Evolutionary conservation across 1,284 basidiomycete species (phyloP).

Genomic region (Rhodotorula sp.): DNA sequence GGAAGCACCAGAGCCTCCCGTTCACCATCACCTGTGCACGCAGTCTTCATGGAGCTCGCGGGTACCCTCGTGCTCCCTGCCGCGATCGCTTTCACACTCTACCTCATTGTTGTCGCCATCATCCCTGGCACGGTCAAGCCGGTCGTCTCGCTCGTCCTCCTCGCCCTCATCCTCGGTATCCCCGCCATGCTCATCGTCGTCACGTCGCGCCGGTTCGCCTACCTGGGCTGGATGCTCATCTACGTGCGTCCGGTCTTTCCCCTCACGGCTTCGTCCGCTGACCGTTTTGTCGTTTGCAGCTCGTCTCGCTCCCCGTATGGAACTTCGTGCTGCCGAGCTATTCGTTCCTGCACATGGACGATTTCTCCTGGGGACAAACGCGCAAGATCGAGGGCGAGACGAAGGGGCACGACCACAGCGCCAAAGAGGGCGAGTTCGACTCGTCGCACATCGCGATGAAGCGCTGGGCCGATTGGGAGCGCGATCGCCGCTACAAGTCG

Average conservation of each 20-base stretch:
- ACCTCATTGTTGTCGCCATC: constrained; percentile 47
- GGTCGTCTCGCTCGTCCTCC: constrained; percentile 46
- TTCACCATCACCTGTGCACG: no score
- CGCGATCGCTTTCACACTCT: constrained; percentile 55
- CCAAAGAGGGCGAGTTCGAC: constrained; percentile 89
- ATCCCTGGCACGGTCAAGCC: constrained; percentile 47
- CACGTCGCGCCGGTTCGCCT: constrained; percentile 51
- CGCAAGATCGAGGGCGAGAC: constrained; percentile 48
- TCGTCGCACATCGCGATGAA: constrained; percentile 97
- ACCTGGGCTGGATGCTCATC: constrained; percentile 55
- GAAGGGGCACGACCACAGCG: constrained; percentile 40
- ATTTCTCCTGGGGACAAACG: constrained; percentile 52
- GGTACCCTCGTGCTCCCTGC: constrained; percentile 56
- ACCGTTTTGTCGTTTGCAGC: constrained; percentile 36
- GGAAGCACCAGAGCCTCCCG: no score
- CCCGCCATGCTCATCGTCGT: constrained; percentile 55
- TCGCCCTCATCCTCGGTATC: constrained; percentile 55
- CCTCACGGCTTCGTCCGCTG: not conserved
- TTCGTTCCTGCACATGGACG: constrained; percentile 42
- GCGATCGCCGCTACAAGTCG: constrained; percentile 74
- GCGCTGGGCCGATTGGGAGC: constrained; percentile 97
- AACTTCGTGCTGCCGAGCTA: constrained; percentile 49
- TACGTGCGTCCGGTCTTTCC: not conserved
- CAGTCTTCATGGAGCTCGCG: constrained; percentile 55
- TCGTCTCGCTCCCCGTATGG: constrained; percentile 55